Evolutionary conservation across 73 alveolate species (phyloP).

Genomic region (Stentor coeruleus): DNA sequence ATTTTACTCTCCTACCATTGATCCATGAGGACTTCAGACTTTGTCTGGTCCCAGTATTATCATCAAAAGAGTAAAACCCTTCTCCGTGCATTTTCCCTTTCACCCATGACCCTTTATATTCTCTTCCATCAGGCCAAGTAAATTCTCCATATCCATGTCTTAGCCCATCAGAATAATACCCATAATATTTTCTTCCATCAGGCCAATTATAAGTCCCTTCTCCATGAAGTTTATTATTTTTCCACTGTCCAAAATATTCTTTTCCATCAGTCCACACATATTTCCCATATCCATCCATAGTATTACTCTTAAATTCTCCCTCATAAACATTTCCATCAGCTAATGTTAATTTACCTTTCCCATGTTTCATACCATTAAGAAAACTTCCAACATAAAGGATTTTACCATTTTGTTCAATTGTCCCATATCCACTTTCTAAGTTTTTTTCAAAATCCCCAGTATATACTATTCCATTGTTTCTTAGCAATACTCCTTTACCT

Average conservation of each 20-base stretch:
- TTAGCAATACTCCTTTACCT: not conserved
- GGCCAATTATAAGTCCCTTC: not conserved
- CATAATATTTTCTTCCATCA: slow-evolving; percentile 9
- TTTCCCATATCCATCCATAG: slow-evolving; percentile 13
- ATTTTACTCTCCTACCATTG: no score
- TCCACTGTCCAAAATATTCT: not conserved
- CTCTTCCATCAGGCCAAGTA: slow-evolving; percentile 33
- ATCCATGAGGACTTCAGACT: no score
- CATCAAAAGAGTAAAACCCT: not conserved
- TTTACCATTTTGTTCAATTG: not conserved
- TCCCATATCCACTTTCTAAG: slow-evolving; percentile 3
- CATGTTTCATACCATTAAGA: slow-evolving; percentile 3
- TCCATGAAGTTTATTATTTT: slow-evolving; percentile 12
- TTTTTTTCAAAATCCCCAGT: not conserved
- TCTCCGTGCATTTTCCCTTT: slow-evolving; percentile 33
- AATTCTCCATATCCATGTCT: slow-evolving; percentile 9
- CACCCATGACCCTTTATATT: slow-evolving; percentile 51
- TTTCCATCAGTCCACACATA: slow-evolving; percentile 20
- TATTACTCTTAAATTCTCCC: not conserved
- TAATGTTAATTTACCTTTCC: not conserved
- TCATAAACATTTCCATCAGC: slow-evolving; percentile 26
- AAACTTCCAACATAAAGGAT: not conserved
- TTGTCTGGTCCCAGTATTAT: no score
- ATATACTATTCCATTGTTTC: not conserved
- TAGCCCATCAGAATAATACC: not conserved